Evolutionary conservation across 78 protist genomes (phyloP).

Genomic region (Mantamonas sphyraenae): DNA sequence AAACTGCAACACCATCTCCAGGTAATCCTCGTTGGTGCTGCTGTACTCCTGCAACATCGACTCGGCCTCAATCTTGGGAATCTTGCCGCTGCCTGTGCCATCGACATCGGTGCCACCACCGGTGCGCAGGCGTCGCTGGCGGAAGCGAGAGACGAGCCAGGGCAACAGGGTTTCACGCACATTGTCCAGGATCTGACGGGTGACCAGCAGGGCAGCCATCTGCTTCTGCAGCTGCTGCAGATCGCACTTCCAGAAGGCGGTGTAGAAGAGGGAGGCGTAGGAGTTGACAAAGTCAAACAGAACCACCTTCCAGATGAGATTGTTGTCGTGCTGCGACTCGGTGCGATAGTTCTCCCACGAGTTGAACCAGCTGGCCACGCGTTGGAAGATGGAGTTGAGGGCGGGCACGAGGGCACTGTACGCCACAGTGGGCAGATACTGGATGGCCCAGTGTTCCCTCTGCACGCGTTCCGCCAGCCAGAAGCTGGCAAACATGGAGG

Average conservation of each 20-base stretch:
- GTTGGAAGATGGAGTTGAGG: not conserved
- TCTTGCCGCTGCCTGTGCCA: no score
- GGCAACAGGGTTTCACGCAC: no score
- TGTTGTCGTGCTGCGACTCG: not conserved
- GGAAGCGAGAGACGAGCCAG: no score
- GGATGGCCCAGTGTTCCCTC: not conserved
- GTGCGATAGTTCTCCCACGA: slow-evolving; percentile 11
- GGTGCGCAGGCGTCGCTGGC: no score
- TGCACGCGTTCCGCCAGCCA: not conserved
- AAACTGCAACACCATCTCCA: slow-evolving; percentile 58
- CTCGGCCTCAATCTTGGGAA: not conserved
- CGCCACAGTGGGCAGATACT: not conserved
- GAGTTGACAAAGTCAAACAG: slow-evolving; percentile 25
- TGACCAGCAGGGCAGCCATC: not conserved
- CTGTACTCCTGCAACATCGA: slow-evolving; percentile 20
- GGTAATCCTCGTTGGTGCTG: slow-evolving; percentile 46
- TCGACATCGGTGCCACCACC: no score
- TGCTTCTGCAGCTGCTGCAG: not conserved
- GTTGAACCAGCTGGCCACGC: not conserved
- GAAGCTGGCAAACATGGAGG: not conserved
- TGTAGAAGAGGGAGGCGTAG: slow-evolving; percentile 37
- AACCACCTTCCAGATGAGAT: slow-evolving; percentile 24
- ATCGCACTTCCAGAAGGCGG: slow-evolving; percentile 25
- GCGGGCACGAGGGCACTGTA: not conserved
- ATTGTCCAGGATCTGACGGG: not conserved